phyloP scores from a whole-genome alignment of 768 basidiomycete genomes.

The Rhizopogon roseolus region DNA sequence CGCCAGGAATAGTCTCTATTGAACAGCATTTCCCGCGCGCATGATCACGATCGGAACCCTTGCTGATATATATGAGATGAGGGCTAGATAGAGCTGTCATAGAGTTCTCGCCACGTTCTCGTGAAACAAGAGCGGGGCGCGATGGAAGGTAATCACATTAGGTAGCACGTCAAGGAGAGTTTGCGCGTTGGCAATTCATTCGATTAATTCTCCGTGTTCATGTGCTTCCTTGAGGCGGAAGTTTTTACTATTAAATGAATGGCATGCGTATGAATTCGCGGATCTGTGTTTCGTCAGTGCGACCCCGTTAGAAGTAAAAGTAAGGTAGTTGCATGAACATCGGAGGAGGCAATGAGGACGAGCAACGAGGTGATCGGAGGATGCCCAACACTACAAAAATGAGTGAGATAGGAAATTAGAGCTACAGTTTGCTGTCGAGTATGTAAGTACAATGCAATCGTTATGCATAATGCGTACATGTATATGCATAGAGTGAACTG shows the following conservation, averaged over 20 bases:
- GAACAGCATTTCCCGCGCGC: not conserved
- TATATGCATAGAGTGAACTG: conserved; percentile 4
- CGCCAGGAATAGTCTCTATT: not conserved
- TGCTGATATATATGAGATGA: not conserved
- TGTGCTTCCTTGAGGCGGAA: not conserved
- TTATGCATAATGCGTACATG: not conserved
- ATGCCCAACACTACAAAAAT: not conserved
- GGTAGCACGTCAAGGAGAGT: not conserved
- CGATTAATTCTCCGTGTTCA: not conserved
- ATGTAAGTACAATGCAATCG: not conserved
- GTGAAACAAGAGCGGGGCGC: not conserved
- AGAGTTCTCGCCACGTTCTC: not conserved
- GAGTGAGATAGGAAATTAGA: conserved; percentile 14
- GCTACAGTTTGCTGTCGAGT: conserved; percentile 17
- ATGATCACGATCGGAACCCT: not conserved
- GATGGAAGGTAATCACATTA: not conserved
- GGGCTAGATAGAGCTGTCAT: not conserved
- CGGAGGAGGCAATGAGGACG: not conserved
- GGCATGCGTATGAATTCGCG: not conserved
- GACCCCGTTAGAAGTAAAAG: not conserved
- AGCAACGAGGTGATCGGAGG: not conserved
- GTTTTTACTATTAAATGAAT: not conserved
- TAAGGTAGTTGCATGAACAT: not conserved
- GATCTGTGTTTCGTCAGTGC: not conserved
- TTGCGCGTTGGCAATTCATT: not conserved